Base-by-base conservation (phyloP, 192 early-diverging fungal genomes). In the Backusella mclennaniae region DNA sequence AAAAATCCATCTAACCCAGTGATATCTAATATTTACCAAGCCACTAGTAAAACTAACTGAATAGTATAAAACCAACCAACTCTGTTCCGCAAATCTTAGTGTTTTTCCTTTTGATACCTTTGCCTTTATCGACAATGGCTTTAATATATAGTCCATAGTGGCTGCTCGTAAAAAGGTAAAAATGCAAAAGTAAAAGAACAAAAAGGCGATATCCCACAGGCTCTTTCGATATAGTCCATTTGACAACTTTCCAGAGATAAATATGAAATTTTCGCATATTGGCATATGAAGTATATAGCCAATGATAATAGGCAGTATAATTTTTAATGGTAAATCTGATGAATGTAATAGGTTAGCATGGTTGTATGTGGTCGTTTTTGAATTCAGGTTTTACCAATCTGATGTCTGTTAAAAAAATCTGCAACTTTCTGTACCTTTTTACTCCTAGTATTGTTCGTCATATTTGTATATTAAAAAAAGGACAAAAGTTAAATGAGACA, bases 31-130 rank as follows among this genome's bases (percentile, higher is more conserved):
- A 71, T 83, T 85, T 84, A 89, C 88, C 76, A 90, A 73, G 29
- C 93, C 93, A 49, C 85, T 73, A 2, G 81, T 68, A 67, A 84
- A 89, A 33, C 89, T 89, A 15, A 83, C n/a, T 3, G 84, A 81
- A 76, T 92, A 94, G 81, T 91, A 94, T 14, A 94, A 74, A 29
- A 88, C 85, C 35, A 87, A 81, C 90, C 92, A 94, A 5, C 89
- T 87, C 42, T 94, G 92, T 63, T 94, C 93, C 42, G 86, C 83
- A 75, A 94, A 93, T 31, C 93, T 85, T 17, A 71, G 77, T 36
- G 71, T 66, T 35, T 85, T 84, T 38, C 82, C 83, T 35, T 79
- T 75, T 12, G 79, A 39, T 42, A 31, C 77, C 66, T 72, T 79
- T 59, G 69, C 80, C 35, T 14, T 75, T 39, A 39, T 69, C 67